A percentile compares a stretch with the other conserved stretches of the same genome.
Conservation (phyloP, 2,329 filamentous ascomycete species). For the Monosporascus sp. region DNA sequence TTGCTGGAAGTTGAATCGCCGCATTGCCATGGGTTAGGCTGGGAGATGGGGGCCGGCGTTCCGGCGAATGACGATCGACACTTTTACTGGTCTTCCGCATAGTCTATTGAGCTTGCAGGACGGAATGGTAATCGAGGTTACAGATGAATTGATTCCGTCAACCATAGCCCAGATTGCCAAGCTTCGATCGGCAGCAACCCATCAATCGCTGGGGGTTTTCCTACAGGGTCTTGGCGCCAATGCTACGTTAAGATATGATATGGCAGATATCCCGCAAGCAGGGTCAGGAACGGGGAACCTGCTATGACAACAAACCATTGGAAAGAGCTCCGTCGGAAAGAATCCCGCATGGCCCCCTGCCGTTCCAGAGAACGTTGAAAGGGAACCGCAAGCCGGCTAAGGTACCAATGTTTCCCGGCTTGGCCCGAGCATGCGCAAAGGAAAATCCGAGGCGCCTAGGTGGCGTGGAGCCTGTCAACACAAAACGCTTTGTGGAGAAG, state of each 20-base stretch:
- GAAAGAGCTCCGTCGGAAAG: too few species aligned
- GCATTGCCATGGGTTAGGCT: constrained; percentile 5
- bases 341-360: too few species aligned
- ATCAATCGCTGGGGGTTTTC: background rate
- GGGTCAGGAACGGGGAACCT: too few species aligned
- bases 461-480: too few species aligned
- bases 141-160: background rate
- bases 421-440: too few species aligned
- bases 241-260: background rate
- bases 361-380: too few species aligned
- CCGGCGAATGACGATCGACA: constrained; percentile 7
- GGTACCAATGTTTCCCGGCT: too few species aligned
- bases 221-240: background rate
- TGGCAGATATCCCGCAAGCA: background rate
- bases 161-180: background rate
- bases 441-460: too few species aligned
- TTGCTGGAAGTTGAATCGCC: constrained; percentile 14
- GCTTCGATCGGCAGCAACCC: background rate
- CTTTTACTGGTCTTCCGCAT: background rate
- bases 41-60: constrained; percentile 12
- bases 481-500: too few species aligned
- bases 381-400: too few species aligned
- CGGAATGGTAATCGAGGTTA: background rate
- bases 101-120: too few species aligned
- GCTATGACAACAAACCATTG: too few species aligned